Conservation (phyloP, 2,329 filamentous ascomycete genomes). For the Ascomycota sp. region DNA sequence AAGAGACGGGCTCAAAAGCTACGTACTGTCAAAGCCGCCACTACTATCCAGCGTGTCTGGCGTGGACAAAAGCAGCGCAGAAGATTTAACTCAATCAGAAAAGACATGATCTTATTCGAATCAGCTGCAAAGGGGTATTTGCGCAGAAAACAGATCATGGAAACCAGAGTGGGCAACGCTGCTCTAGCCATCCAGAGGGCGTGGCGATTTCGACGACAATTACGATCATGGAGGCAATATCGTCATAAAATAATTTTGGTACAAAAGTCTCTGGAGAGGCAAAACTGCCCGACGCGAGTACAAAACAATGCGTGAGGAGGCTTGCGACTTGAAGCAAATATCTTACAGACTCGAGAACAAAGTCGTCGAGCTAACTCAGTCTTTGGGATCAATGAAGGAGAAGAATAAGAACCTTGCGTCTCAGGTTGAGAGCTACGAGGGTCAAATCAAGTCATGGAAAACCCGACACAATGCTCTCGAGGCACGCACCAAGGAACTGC, state of each 20-base stretch:
- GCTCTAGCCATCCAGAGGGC: constrained; percentile 75
- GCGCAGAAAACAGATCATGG: constrained; percentile 76
- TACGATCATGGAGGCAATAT: constrained; percentile 71
- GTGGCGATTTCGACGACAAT: constrained; percentile 64
- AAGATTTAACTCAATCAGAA: constrained; percentile 55
- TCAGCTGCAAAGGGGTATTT: constrained; percentile 83
- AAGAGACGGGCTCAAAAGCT: constrained; percentile 61
- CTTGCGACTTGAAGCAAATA: constrained; percentile 95
- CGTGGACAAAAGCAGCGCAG: constrained; percentile 79
- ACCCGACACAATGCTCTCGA: constrained; percentile 80
- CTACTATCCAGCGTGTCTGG: constrained; percentile 90
- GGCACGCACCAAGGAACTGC: constrained; percentile 76
- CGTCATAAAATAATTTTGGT: constrained; percentile 75
- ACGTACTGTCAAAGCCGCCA: constrained; percentile 68
- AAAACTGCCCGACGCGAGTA: constrained; percentile 63
- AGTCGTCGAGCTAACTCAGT: constrained; percentile 93
- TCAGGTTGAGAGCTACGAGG: constrained; percentile 90
- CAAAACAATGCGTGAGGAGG: constrained; percentile 83
- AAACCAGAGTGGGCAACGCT: constrained; percentile 82
- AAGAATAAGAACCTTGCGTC: constrained; percentile 80
- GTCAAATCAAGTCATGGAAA: constrained; percentile 91
- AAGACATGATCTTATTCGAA: constrained; percentile 73
- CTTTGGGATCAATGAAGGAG: constrained; percentile 73
- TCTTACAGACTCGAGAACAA: constrained; percentile 99
- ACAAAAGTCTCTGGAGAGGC: constrained; percentile 81